Evolutionary conservation across 176 grass and related monocot genomes (phyloP), one percentile per base, ranked within the genome.

Genomic region (Ananas comosus): DNA sequence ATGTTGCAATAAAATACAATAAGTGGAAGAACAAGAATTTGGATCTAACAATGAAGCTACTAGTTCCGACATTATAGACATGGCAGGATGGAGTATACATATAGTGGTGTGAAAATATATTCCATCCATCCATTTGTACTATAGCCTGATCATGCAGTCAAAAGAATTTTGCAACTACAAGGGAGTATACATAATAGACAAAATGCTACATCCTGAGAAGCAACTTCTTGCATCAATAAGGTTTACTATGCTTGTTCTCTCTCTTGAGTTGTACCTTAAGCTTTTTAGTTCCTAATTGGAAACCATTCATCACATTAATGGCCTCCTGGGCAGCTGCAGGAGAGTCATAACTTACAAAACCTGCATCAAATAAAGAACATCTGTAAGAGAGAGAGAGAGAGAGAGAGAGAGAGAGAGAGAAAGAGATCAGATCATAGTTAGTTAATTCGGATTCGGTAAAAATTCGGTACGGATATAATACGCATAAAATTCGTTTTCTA

Each of bases 261-360:
- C 87, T 88, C 85, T 99, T 99, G 52, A 94, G 95, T 69, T 99
- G 95, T 83, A 99, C 95, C 82, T 99, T 99, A 63, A 99, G 88
- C 33, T 88, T 91, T 74, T 99, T 99, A 78, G 87, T 78, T 2
- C 87, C 68, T 53, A 74, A 54, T 70, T 50, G 21, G 21, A 27
- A 70, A 50, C 19, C 49, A 23, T 21, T 11, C 18, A n/a, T 53
- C 51, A 71, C 58, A 52, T 29, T 21, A 74, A 24, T 33, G 70
- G 61, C 48, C 64, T 68, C 56, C 70, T 51, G 90, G 3, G 95
- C 95, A 12, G 90, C 84, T 3, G 76, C 75, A 23, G 84, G 84
- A 51, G 87, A 86, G 25, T 94, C 90, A 14, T 88, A 99, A 91
- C 95, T 99, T 63, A 99, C 95, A 52, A 99, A 99, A 88, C 95